Base-by-base conservation (phyloP, 148 eudicot species). In the Simmondsia chinensis region DNA sequence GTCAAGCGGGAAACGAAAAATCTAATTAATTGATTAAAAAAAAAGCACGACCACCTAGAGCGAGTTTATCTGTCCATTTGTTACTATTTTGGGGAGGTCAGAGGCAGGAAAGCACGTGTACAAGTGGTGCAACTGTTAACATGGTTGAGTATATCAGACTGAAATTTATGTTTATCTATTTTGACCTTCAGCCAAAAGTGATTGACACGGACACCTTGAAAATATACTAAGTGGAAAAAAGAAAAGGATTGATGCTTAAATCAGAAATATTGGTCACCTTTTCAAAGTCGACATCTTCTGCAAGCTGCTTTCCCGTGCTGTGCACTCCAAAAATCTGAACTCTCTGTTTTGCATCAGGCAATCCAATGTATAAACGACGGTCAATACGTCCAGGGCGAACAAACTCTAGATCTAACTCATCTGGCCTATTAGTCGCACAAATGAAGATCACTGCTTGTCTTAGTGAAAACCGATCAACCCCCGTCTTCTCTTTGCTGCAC, bases 371-470 rank as follows among this genome's bases (percentile, higher is more conserved):
- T 48, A 83, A 56, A 38, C 89, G 94, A 23, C 96, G 94, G 53
- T 88, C 96, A 60, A 88, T 83, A 42, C 86, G 81, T 36, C 96
- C 96, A 50, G 79, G 67, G 16, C 77, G 83, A 52, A 88, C 81
- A 71, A 88, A 75, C 18, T 83, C 89, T 23, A 61, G 50, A 52
- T 88, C 94, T 52, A 88, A 54, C 56, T 77, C 94, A 74, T 83
- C 89, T 33, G 94, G 96, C 66, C 96, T 72, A 75, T 88, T 88
- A 41, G 96, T 88, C 40, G 96, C 96, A 59, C 96, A 88, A 34
- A 88, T 73, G 71, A 87, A 88, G 51, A 83, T 83, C 49, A 88
- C 79, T 46, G 96, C 86, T 65, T 88, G 94, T 54, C 80, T 65
- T 16, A 83, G 73, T 10, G 96, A 87, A 60, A 67, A 74, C 20